Conservation (phyloP, 2,329 filamentous ascomycete genomes). For the Thelonectria olida region DNA sequence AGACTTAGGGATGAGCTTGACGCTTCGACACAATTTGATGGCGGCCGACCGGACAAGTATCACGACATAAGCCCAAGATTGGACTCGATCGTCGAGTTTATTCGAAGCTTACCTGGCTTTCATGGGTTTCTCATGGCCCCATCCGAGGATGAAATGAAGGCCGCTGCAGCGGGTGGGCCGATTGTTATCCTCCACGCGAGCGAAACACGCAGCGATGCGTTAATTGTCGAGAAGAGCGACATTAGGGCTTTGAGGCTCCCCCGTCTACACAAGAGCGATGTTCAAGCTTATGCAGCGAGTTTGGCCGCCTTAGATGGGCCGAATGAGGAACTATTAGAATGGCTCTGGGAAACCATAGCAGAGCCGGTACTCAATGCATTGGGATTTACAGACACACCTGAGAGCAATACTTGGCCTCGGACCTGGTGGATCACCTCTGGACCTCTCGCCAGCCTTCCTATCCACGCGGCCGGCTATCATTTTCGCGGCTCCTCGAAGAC, state of each 20-base stretch:
- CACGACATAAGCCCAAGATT: neutral
- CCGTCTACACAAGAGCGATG: neutral
- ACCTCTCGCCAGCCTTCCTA: neutral
- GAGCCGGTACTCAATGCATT: neutral
- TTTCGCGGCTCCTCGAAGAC: neutral
- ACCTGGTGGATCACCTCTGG: neutral
- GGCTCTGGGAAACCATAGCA: neutral
- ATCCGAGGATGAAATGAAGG: neutral
- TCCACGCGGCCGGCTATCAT: neutral
- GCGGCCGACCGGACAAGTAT: too few relatives aligned
- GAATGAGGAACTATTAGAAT: neutral
- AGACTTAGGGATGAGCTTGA: neutral
- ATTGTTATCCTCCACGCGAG: neutral
- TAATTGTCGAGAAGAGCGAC: neutral
- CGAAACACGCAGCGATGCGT: neutral
- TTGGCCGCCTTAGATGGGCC: neutral
- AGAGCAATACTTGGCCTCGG: neutral
- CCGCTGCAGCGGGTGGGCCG: neutral
- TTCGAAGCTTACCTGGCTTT: neutral
- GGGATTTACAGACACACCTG: neutral
- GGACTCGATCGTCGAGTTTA: neutral
- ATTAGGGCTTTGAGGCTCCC: neutral
- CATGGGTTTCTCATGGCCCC: neutral
- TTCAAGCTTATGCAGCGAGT: neutral
- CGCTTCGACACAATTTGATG: too few relatives aligned